These are phyloP conservation scores for Aspergillus unguis DNA, from an alignment of 2,329 filamentous ascomycete genomes.

Conservation along the genomic window DNA sequence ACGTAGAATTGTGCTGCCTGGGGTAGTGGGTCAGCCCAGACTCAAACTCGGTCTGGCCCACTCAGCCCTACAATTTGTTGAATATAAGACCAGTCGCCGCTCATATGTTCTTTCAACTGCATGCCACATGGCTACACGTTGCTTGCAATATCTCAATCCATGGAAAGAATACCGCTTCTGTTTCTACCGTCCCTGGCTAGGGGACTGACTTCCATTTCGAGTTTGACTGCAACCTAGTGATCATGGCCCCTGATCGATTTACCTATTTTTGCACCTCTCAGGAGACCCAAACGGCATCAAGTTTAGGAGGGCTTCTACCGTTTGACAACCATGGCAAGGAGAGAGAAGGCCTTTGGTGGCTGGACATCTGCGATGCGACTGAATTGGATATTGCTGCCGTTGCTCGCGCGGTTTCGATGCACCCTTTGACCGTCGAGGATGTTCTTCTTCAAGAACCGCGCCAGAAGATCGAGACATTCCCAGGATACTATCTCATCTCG, in stretches of 20 bases:
- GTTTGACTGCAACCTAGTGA: not conserved
- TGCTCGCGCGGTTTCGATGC: slow-evolving; percentile 87
- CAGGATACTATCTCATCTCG: slow-evolving; percentile 93
- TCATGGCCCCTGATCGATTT: slow-evolving; percentile 55
- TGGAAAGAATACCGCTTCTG: not conserved
- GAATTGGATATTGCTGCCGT: slow-evolving; percentile 81
- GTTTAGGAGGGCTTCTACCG: slow-evolving; percentile 19
- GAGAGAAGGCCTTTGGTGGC: slow-evolving; percentile 71
- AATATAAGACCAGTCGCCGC: too few species aligned
- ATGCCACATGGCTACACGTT: too few species aligned
- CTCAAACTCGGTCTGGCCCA: not conserved
- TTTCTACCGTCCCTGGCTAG: too few species aligned
- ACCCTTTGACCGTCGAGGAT: slow-evolving; percentile 91
- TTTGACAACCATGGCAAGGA: slow-evolving; percentile 12
- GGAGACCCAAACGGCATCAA: slow-evolving; percentile 15
- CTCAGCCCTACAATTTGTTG: too few species aligned
- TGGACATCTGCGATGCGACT: slow-evolving; percentile 84
- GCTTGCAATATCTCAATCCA: not conserved
- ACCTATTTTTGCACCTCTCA: slow-evolving; percentile 93
- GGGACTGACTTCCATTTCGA: not conserved
- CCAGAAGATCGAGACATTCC: slow-evolving; percentile 96
- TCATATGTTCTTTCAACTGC: too few species aligned
- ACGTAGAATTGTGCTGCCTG: slow-evolving; percentile 1
- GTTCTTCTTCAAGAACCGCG: slow-evolving; percentile 90
- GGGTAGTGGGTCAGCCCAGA: not conserved